Evolutionary conservation across 2,329 filamentous ascomycete genomes (phyloP), one percentile per base, ranked within the genome.

Genomic region (Pezicula neosporulosa): DNA sequence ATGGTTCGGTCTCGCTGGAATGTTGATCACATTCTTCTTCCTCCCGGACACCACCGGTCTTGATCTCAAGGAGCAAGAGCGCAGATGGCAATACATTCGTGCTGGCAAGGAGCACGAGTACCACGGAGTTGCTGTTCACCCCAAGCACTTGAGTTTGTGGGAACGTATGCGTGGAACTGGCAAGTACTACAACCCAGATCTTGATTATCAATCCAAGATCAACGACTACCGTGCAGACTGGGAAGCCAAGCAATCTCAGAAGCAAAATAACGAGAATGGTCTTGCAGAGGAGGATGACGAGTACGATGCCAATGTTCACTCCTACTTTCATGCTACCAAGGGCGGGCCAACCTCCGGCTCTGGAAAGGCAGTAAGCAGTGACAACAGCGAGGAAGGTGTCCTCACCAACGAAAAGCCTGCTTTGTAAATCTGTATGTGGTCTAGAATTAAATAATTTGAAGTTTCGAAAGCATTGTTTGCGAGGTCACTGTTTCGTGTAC

Each of bases 1-100:
- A 18, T 97, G 93, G 93, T 97, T 96, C 69, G 93, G 93, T 66
- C 85, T 97, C 15, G 85, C 77, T 15, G 93, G 93, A 61, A 89
- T 94, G 74, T 60, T 97, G 27, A 70, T 97, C 53, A 97, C 92
- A 41, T 85, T 75, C 60, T 59, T 95, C 63, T 97, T 90, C 80
- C 85, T 97, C 30, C 93, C 93, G n/a, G 93, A 97, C 68, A 97
- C 93, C 63, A 97, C 92, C 9, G 93, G 93, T 51, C 87, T 97
- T 37, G 93, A 97, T 68, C 84, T 97, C 56, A 96, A 96, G 78
- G 93, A 97, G 72, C 92, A 97, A 74, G 93, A 97, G 74, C 89
- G 93, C 58, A 86, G 93, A 64, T 97, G 93, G 92, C 73, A 78
- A 51, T 97, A 87, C 72, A 90, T 97, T 68, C 86, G 90, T 53